A percentile compares a stretch with the other conserved stretches of the same genome.
phyloP scores from a whole-genome alignment of 2,329 filamentous ascomycete genomes.

The Cladophialophora bantiana region DNA sequence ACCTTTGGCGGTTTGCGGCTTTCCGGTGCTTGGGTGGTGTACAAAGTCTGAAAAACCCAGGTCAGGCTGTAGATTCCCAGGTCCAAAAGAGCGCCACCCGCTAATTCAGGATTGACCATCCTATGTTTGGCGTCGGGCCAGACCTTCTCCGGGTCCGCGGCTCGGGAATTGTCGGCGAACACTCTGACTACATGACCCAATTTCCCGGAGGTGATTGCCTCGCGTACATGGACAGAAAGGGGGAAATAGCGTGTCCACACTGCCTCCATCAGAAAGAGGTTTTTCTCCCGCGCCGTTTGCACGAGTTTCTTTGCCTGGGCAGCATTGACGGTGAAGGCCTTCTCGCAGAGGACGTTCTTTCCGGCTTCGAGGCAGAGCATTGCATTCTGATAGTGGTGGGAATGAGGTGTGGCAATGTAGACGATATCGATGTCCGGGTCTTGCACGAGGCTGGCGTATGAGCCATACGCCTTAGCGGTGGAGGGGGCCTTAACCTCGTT shows the following conservation, averaged over 20 bases:
- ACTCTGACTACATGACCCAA: conserved; percentile 60
- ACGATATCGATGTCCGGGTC: conserved; percentile 74
- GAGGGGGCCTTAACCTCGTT: conserved; percentile 71
- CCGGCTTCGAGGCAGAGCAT: conserved; percentile 81
- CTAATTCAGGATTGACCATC: conserved; percentile 83
- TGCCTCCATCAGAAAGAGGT: conserved; percentile 81
- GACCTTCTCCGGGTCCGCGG: conserved; percentile 57
- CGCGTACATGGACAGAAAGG: conserved; percentile 59
- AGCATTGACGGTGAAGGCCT: conserved; percentile 85
- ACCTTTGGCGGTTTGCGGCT: conserved; percentile 73
- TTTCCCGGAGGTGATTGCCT: conserved; percentile 57
- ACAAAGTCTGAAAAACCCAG: conserved; percentile 72
- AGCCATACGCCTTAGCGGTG: conserved; percentile 71
- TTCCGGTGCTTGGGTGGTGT: conserved; percentile 69
- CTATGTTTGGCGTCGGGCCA: conserved; percentile 62
- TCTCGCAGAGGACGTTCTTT: conserved; percentile 90
- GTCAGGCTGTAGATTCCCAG: conserved; percentile 87
- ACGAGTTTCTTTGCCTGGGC: conserved; percentile 75
- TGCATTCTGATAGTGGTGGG: conserved; percentile 89
- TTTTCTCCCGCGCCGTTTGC: conserved; percentile 74
- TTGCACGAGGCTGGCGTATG: conserved; percentile 79
- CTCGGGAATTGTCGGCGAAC: conserved; percentile 54
- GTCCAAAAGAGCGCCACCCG: conserved; percentile 82
- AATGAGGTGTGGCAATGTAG: conserved; percentile 89
- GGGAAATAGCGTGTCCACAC: conserved; percentile 83